Percentiles rank a stretch among this genome's conserved stretches.
Conservation (phyloP, 192 early-diverging fungal genomes). For the Coemansia sp. region DNA sequence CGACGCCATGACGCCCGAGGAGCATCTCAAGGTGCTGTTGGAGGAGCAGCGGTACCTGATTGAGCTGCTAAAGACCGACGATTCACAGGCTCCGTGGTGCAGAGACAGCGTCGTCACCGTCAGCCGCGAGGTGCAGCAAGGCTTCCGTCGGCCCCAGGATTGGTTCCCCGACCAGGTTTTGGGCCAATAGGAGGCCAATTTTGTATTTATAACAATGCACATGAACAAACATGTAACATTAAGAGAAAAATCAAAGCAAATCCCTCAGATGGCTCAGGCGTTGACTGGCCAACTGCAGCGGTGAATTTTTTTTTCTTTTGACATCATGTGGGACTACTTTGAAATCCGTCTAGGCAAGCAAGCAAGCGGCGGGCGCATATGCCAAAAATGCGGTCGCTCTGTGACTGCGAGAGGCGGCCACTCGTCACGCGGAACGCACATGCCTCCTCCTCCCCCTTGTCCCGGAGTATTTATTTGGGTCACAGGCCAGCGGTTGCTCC, state of each 20-base stretch:
- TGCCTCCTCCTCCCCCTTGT: neutral
- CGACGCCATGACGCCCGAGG: constrained; percentile 35
- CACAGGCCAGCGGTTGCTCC: neutral
- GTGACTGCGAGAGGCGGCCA: constrained; percentile 7
- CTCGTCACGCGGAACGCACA: neutral
- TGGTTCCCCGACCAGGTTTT: constrained; percentile 38
- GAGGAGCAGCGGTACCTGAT: constrained; percentile 48
- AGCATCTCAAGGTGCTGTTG: constrained; percentile 26
- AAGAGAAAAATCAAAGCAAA: too few species aligned
- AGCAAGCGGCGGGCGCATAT: neutral
- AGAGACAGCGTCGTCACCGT: constrained; percentile 24
- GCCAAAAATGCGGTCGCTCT: neutral
- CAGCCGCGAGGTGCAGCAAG: constrained; percentile 39
- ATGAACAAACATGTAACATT: constrained; percentile 1
- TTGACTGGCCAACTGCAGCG: too few species aligned
- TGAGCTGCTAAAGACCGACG: constrained; percentile 46
- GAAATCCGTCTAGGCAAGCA: too few species aligned
- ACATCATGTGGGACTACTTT: too few species aligned
- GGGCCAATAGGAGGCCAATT: constrained; percentile 12
- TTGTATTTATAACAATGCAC: too few species aligned
- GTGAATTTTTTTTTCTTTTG: too few species aligned
- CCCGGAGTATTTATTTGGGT: neutral
- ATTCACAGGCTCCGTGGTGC: constrained; percentile 47
- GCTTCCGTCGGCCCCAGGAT: constrained; percentile 15
- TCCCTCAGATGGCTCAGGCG: too few species aligned